Evolutionary conservation across 73 alveolate genomes (phyloP).

Genomic region (Paramecium biaurelia): DNA sequence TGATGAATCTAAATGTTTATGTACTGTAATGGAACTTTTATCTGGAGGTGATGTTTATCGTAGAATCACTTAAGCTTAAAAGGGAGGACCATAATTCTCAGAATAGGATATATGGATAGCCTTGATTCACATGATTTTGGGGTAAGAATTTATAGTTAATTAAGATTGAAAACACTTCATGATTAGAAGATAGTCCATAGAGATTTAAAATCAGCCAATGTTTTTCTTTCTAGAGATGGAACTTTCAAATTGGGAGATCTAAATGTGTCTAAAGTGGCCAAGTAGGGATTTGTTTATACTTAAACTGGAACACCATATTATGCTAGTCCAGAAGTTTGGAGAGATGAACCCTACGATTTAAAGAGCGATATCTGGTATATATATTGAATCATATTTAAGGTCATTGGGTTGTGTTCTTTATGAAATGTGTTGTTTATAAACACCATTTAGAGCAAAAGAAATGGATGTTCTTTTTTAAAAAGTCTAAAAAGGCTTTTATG

Average conservation of each 20-base stretch:
- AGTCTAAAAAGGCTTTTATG: conserved; percentile 57
- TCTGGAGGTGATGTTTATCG: conserved; percentile 91
- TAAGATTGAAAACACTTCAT: conserved; percentile 69
- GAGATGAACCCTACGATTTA: conserved; percentile 69
- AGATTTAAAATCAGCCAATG: conserved; percentile 81
- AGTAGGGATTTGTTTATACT: conserved; percentile 68
- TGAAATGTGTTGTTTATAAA: conserved; percentile 73
- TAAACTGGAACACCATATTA: conserved; percentile 79
- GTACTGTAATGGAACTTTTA: conserved; percentile 95
- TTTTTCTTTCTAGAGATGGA: conserved; percentile 80
- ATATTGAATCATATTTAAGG: background rate
- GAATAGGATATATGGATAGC: conserved; percentile 90
- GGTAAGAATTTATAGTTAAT: conserved; percentile 15
- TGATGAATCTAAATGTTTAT: conserved; percentile 71
- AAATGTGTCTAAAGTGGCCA: conserved; percentile 74
- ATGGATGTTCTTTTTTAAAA: conserved; percentile 75
- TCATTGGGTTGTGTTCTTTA: conserved; percentile 75
- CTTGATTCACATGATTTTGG: conserved; percentile 45
- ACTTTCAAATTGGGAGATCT: conserved; percentile 76
- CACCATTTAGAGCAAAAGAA: conserved; percentile 83
- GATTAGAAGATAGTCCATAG: conserved; percentile 71
- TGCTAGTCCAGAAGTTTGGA: conserved; percentile 78
- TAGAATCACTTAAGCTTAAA: conserved; percentile 74
- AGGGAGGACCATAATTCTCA: conserved; percentile 78
- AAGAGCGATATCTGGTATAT: conserved; percentile 70